A percentile compares a stretch with the other conserved stretches of the same genome.
These are phyloP conservation scores for Meyerozyma athensensis DNA, from an alignment of 1,139 yeast genomes.

Conservation along the genomic window DNA sequence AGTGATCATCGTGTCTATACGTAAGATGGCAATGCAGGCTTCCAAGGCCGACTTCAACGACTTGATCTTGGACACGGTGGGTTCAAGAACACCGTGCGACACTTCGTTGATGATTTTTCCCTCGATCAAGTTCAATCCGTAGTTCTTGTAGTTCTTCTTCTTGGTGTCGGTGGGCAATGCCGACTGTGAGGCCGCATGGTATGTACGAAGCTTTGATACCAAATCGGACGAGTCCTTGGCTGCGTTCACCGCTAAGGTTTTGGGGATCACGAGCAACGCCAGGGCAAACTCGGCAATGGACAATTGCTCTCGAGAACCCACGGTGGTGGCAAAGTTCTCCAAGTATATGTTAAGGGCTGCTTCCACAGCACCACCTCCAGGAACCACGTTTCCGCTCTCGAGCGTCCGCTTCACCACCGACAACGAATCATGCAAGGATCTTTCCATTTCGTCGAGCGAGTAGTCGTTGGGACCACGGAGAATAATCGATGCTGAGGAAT, in stretches of 20 bases:
- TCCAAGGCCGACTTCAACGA: slow-evolving; percentile 93
- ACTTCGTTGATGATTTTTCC: slow-evolving; percentile 91
- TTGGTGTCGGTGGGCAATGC: slow-evolving; percentile 79
- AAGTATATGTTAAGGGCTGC: slow-evolving; percentile 90
- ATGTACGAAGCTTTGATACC: slow-evolving; percentile 91
- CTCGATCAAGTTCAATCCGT: slow-evolving; percentile 85
- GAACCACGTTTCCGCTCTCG: slow-evolving; percentile 92
- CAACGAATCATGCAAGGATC: slow-evolving; percentile 91
- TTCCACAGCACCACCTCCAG: slow-evolving; percentile 99
- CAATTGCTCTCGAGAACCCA: slow-evolving; percentile 95
- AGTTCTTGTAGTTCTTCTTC: slow-evolving; percentile 80
- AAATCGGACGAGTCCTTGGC: slow-evolving; percentile 96
- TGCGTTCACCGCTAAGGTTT: slow-evolving; percentile 94
- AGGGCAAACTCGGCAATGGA: slow-evolving; percentile 97
- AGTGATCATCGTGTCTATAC: slow-evolving; percentile 97
- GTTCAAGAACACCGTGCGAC: slow-evolving; percentile 86
- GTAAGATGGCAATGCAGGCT: slow-evolving; percentile 94
- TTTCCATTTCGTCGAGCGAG: slow-evolving; percentile 96
- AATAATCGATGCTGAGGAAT: slow-evolving; percentile 86
- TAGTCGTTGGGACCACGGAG: slow-evolving; percentile 96
- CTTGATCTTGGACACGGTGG: slow-evolving; percentile 88
- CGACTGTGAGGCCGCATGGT: slow-evolving; percentile 92
- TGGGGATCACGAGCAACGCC: slow-evolving; percentile 87
- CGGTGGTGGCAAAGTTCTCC: slow-evolving; percentile 96
- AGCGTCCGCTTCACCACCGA: slow-evolving; percentile 94